phyloP scores from a whole-genome alignment of 2,329 filamentous ascomycete genomes.

The Aureobasidium namibiae region DNA sequence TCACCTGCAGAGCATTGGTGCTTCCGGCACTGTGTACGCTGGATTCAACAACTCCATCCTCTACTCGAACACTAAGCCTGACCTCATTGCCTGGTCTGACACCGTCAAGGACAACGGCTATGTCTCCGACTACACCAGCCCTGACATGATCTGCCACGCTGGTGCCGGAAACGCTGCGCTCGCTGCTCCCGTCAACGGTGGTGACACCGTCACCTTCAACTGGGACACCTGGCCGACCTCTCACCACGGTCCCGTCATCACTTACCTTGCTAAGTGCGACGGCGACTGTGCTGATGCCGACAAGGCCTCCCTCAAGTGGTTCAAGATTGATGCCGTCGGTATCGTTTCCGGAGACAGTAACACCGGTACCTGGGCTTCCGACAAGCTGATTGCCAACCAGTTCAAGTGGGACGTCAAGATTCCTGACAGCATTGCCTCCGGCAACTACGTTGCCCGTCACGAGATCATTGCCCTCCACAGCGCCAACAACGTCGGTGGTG shows the following conservation, averaged over 20 bases:
- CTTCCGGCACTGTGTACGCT: constrained; percentile 39
- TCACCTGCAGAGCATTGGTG: constrained; percentile 35
- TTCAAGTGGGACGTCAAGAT: constrained; percentile 44
- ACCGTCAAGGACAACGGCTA: constrained; percentile 34
- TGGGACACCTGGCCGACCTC: constrained; percentile 60
- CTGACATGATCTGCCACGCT: constrained; percentile 40
- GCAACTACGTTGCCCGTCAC: constrained; percentile 52
- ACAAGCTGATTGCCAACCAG: constrained; percentile 42
- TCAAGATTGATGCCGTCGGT: constrained; percentile 56
- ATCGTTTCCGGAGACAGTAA: constrained; percentile 36
- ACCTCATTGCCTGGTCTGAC: constrained; percentile 48
- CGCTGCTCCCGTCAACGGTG: constrained; percentile 52
- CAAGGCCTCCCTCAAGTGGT: constrained; percentile 48
- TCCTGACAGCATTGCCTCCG: constrained; percentile 44
- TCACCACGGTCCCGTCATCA: constrained; percentile 56
- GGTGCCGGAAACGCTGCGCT: constrained; percentile 43
- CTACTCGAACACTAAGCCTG: constrained; percentile 27
- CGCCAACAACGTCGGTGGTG: constrained; percentile 35
- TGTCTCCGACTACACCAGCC: constrained; percentile 20
- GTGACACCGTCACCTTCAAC: constrained; percentile 48
- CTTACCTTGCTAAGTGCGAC: constrained; percentile 53
- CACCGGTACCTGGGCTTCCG: constrained; percentile 48
- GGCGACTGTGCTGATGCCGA: constrained; percentile 48
- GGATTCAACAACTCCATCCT: constrained; percentile 35
- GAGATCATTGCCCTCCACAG: constrained; percentile 55